Evolutionary conservation across 176 grass and related monocot genomes (phyloP), one percentile per base, ranked within the genome.

Genomic region (Melocanna baccifera): DNA sequence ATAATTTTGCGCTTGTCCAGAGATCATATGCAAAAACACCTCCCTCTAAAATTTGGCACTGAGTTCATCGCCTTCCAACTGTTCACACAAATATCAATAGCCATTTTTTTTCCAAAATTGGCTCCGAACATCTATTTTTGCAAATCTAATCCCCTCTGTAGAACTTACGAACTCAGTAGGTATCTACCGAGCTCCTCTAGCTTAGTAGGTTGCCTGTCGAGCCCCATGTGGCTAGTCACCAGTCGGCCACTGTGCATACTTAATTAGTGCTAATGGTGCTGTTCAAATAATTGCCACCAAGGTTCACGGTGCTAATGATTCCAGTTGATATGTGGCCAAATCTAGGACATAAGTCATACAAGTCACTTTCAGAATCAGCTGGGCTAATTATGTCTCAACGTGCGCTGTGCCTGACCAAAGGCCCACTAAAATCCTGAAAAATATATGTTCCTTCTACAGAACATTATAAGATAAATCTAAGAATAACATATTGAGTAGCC

Each of bases 21-120:
- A 15, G 67, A 74, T 40, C 32, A 61, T 42, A 4, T 26, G 5
- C 40, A 57, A 87, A 90, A 79, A 34, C 9, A 1, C 15, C 9
- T 12, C 12, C 28, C 25, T 90, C 88, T 90, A 90, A 79, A 79
- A 87, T 84, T 87, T 90, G 73, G 89, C 89, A 59, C 80, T 75
- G 61, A 75, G 84, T 52, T 87, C 84, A 41, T 32, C 4, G 32
- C 32, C 32, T 32, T 32, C 32, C 32, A 32, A 32, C 0, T 32
- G 32, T 32, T 32, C 32, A 32, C 3, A 32, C 4, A 32, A 32
- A 32, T 32, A 4, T 32, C 3, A 32, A 9, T 43, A 12, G 9
- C 42, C 0, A 43, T 9, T 12, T 43, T 43, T 43, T 43, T 43
- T 3, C 2, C 1, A 43, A 43, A 43, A 2, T 43, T 43, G 2